A percentile compares a stretch with the other conserved stretches of the same genome.
These are phyloP conservation scores for Cadophora malorum DNA, from an alignment of 2,329 filamentous ascomycete genomes.

Conservation along the genomic window DNA sequence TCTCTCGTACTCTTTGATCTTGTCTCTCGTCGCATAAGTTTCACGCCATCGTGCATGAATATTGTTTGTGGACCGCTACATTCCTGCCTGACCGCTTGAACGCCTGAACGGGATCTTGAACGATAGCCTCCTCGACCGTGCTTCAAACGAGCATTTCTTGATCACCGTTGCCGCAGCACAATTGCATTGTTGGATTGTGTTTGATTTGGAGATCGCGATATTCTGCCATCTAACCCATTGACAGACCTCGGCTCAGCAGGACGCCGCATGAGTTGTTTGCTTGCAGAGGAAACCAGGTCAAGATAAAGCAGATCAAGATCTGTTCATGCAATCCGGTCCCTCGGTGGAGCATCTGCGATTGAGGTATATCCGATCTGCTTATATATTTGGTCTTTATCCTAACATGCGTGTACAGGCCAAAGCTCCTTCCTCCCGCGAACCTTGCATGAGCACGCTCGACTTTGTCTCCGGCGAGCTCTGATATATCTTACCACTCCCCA, in stretches of 20 bases:
- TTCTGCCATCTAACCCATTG: neutral
- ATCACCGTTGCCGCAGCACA: neutral
- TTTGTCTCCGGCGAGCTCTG: neutral
- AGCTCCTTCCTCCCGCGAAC: neutral
- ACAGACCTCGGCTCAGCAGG: neutral
- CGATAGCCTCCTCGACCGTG: slow-evolving; percentile 10
- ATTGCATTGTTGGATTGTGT: neutral
- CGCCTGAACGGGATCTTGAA: slow-evolving; percentile 4
- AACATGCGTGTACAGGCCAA: neutral
- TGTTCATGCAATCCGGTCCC: slow-evolving; percentile 1
- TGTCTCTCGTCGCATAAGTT: slow-evolving; percentile 2
- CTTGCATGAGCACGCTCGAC: neutral
- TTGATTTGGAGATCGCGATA: neutral
- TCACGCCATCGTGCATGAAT: slow-evolving; percentile 7
- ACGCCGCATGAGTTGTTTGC: neutral
- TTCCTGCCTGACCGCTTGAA: slow-evolving; percentile 6
- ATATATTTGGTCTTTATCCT: slow-evolving; percentile 5
- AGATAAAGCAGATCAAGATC: slow-evolving; percentile 11
- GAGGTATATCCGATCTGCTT: slow-evolving; percentile 16
- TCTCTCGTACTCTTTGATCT: neutral
- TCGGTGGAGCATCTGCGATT: slow-evolving; percentile 6
- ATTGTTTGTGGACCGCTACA: slow-evolving; percentile 2
- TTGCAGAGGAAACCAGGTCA: slow-evolving; percentile 8
- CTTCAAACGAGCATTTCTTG: slow-evolving; percentile 12
- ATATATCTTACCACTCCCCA: neutral